phyloP scores from a whole-genome alignment of 2,329 filamentous ascomycete species.

The Chaetomium sp. region DNA sequence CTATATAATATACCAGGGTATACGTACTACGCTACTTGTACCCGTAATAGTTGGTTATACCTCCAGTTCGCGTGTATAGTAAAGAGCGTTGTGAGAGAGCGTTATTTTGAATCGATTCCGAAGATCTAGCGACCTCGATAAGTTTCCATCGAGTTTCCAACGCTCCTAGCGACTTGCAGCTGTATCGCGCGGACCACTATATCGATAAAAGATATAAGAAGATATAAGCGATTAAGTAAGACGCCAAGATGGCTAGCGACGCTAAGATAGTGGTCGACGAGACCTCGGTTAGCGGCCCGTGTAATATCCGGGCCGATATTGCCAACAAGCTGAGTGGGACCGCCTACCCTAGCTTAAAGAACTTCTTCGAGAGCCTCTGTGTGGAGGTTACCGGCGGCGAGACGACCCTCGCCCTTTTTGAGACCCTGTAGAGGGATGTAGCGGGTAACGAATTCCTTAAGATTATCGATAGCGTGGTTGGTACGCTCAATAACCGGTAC shows the following conservation, averaged over 20 bases:
- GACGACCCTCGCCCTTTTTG: background rate
- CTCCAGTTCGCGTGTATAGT: background rate
- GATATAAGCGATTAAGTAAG: too few species aligned
- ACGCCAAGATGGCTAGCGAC: too few species aligned
- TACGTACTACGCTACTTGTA: too few species aligned
- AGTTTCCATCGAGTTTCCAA: background rate
- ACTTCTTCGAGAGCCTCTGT: background rate
- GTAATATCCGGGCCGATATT: background rate
- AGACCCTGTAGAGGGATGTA: background rate
- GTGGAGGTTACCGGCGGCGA: background rate
- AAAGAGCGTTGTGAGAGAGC: background rate
- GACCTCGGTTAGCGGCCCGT: too few species aligned
- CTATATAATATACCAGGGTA: too few species aligned
- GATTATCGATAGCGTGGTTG: too few species aligned
- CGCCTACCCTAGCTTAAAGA: background rate
- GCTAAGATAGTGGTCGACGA: too few species aligned
- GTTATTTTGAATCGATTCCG: background rate
- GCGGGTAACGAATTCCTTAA: background rate
- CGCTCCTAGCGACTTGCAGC: background rate
- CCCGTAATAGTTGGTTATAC: background rate
- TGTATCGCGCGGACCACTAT: too few species aligned
- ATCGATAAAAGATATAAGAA: too few species aligned
- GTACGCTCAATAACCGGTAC: too few species aligned
- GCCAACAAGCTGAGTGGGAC: background rate
- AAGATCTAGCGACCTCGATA: background rate